Conservation (phyloP, 78 protist genomes). For the Guillardia theta region DNA sequence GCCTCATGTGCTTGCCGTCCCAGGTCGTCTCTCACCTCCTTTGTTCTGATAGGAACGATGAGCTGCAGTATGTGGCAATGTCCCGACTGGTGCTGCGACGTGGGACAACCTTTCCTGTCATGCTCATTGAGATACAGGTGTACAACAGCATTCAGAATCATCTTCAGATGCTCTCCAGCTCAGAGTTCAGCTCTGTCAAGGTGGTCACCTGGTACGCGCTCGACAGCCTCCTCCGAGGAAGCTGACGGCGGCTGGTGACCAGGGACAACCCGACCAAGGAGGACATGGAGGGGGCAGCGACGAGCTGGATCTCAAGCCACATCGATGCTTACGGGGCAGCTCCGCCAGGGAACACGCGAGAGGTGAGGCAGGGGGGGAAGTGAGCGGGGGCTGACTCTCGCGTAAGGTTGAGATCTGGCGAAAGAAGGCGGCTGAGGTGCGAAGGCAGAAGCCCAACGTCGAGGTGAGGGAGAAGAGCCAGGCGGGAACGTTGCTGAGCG, state of each 20-base stretch:
- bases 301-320: not conserved
- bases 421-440: not conserved
- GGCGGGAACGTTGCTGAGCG: not conserved
- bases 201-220: not conserved
- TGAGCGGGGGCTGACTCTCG: too few species aligned
- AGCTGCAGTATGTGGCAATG: slow-evolving; percentile 13
- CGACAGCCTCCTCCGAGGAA: not conserved
- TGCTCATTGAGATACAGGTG: not conserved
- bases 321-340: not conserved
- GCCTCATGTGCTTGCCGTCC: not conserved
- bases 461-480: not conserved
- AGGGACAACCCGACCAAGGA: not conserved
- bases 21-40: not conserved
- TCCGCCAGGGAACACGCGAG: not conserved
- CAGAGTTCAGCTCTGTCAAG: not conserved
- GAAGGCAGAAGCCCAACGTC: not conserved
- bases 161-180: not conserved
- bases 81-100: not conserved
- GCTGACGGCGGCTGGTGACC: not conserved
- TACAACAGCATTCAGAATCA: not conserved
- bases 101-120: not conserved
- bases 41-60: not conserved
- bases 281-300: not conserved
- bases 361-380: too few species aligned
- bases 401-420: slow-evolving; percentile 26